Evolutionary conservation across 2,329 filamentous ascomycete genomes (phyloP).

Genomic region (Ophiostoma tasmaniense): DNA sequence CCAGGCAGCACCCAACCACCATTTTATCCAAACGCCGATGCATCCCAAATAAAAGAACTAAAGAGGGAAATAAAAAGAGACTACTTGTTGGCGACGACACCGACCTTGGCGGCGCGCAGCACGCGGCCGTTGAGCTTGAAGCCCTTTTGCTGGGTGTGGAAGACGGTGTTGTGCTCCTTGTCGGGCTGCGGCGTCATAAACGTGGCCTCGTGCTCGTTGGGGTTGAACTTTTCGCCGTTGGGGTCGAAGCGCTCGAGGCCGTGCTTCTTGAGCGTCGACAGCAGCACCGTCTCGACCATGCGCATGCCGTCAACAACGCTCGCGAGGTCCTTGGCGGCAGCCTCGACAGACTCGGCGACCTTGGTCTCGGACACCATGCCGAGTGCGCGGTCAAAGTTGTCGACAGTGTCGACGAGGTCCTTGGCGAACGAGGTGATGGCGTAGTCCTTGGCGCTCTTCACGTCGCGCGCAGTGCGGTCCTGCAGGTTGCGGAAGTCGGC

Average conservation of each 20-base stretch:
- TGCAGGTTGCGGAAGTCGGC: conserved; percentile 98
- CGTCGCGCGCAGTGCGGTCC: conserved; percentile 84
- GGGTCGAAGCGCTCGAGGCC: conserved; percentile 86
- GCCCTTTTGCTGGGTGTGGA: conserved; percentile 90
- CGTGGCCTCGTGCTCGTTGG: conserved; percentile 91
- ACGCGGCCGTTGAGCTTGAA: conserved; percentile 89
- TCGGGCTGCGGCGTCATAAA: conserved; percentile 84
- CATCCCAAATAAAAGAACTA: not conserved
- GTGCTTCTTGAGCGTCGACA: conserved; percentile 86
- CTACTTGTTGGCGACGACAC: conserved; percentile 77
- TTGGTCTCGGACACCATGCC: conserved; percentile 56
- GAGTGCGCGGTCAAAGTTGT: conserved; percentile 94
- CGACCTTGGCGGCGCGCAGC: conserved; percentile 87
- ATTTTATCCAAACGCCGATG: conserved; percentile 15
- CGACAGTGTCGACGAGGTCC: conserved; percentile 88
- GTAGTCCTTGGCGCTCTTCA: conserved; percentile 80
- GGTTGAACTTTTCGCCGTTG: conserved; percentile 79
- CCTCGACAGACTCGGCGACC: conserved; percentile 24
- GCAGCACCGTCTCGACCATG: conserved; percentile 88
- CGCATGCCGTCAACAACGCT: conserved; percentile 82
- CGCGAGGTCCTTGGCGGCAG: conserved; percentile 58
- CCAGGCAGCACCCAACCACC: not conserved
- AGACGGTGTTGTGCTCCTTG: conserved; percentile 84
- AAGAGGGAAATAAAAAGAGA: not conserved
- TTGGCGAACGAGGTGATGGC: conserved; percentile 93